Evolutionary conservation across 345 rosid genomes (phyloP).

Genomic region (Eucalyptus sp.): DNA sequence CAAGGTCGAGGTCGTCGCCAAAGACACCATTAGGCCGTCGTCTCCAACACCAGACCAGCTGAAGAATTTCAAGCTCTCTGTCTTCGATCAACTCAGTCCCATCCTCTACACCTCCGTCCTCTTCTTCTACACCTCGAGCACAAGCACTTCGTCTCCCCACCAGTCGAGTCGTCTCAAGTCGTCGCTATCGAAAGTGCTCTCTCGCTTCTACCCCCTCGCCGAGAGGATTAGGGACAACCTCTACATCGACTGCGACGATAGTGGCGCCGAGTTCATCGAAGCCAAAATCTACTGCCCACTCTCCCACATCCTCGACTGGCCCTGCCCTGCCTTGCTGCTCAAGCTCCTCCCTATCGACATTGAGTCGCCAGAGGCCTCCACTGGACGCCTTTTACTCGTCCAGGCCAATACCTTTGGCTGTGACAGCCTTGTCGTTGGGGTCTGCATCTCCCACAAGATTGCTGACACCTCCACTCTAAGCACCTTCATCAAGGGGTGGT

Average conservation of each 20-base stretch:
- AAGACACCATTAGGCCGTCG: background rate
- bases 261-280: slow-evolving; percentile 3
- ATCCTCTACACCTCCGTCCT: background rate
- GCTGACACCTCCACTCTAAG: background rate
- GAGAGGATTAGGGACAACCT: background rate
- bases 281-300: background rate
- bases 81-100: background rate
- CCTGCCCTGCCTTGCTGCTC: background rate
- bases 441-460: slow-evolving; percentile 6
- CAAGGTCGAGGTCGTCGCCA: background rate
- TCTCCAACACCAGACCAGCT: slow-evolving; percentile 1
- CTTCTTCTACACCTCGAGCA: background rate
- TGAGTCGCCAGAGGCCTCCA: background rate
- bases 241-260: slow-evolving; percentile 8
- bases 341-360: background rate
- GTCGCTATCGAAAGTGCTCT: background rate
- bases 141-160: background rate
- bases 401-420: slow-evolving; percentile 10
- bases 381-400: slow-evolving; percentile 6
- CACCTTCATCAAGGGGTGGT: background rate
- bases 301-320: background rate
- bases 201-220: background rate
- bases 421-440: slow-evolving; percentile 14
- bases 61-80: background rate
- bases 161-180: background rate